Conservation (phyloP, 495 filamentous ascomycete genomes). For the Xylaria cubensis region DNA sequence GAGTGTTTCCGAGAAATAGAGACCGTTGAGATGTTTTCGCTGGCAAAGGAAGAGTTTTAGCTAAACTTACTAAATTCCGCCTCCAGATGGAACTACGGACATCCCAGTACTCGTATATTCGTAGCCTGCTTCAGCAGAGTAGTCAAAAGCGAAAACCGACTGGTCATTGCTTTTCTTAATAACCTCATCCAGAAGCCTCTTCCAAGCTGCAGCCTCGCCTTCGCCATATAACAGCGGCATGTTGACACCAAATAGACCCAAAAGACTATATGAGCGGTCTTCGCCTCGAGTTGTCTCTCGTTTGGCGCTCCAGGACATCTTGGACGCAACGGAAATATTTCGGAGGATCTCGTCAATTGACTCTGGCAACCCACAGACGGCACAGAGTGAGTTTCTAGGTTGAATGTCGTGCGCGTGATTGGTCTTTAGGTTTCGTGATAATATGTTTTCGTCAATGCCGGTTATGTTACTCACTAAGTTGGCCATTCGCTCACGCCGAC, state of each 20-base stretch:
- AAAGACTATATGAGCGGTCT: constrained; percentile 1
- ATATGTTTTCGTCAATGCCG: constrained; percentile 3
- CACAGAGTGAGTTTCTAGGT: background rate
- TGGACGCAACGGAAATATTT: constrained; percentile 1
- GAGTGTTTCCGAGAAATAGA: background rate
- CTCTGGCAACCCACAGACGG: background rate
- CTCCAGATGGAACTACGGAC: background rate
- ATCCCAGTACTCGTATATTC: background rate
- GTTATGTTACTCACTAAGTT: background rate
- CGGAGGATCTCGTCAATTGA: constrained; percentile 5
- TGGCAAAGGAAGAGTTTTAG: background rate
- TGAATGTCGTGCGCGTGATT: background rate
- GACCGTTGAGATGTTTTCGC: background rate
- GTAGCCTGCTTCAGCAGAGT: background rate
- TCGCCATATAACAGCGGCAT: background rate
- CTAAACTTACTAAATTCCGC: constrained; percentile 9
- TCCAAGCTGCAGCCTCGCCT: constrained; percentile 2
- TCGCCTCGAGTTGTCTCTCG: background rate
- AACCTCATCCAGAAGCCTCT: constrained; percentile 1
- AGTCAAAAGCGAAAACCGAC: constrained; percentile 12
- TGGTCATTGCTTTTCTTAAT: constrained; percentile 3
- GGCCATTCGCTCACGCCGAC: background rate
- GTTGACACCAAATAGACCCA: background rate
- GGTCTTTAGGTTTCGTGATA: background rate
- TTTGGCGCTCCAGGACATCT: constrained; percentile 5